Evolutionary conservation across 129 eudicot species (phyloP).

Genomic region (Escallonia herrerae): DNA sequence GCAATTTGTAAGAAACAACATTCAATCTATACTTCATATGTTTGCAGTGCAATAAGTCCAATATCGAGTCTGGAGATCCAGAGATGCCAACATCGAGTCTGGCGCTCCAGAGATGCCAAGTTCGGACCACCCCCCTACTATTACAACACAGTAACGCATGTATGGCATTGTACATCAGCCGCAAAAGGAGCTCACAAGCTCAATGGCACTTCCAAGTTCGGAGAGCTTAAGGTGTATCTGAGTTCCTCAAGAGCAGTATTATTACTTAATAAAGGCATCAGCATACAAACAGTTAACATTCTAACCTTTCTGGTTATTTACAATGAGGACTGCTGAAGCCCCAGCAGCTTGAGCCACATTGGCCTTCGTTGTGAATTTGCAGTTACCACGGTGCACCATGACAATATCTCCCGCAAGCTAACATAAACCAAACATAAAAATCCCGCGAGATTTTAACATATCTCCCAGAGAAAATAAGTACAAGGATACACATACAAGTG

Average conservation of each 20-base stretch:
- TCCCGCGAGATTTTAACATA: not conserved
- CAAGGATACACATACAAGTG: not conserved
- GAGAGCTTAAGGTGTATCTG: not conserved
- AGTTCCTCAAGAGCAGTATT: not conserved
- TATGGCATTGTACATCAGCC: not conserved
- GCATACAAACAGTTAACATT: not conserved
- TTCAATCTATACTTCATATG: not conserved
- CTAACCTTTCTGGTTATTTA: conserved; percentile 75
- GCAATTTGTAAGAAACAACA: too few relatives aligned
- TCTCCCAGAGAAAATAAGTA: too few relatives aligned
- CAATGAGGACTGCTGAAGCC: conserved; percentile 82
- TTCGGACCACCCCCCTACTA: not conserved
- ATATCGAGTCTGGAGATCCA: not conserved
- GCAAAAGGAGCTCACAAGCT: not conserved
- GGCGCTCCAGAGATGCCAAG: not conserved
- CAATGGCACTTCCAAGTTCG: not conserved
- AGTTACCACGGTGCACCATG: conserved; percentile 80
- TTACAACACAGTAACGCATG: not conserved
- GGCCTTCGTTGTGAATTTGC: conserved; percentile 85
- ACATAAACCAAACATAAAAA: conserved; percentile 6
- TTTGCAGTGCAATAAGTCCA: too few relatives aligned
- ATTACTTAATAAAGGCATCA: not conserved
- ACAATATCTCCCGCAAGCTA: conserved; percentile 79
- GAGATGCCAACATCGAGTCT: not conserved
- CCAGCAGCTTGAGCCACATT: conserved; percentile 92